Evolutionary conservation across 1,284 basidiomycete species (phyloP).

Genomic region (Peniophora sp.): DNA sequence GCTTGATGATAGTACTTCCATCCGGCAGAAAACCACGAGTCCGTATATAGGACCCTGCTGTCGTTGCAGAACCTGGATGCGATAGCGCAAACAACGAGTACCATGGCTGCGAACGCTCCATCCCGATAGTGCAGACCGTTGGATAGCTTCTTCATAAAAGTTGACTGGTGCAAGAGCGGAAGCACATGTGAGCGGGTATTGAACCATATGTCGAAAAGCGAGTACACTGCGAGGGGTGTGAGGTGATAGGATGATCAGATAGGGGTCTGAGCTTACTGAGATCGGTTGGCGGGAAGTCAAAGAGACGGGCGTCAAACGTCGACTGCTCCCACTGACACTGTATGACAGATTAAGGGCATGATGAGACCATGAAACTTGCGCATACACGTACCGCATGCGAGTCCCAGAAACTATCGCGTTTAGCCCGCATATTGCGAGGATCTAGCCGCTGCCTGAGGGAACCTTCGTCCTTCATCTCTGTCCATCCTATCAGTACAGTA

Average conservation of each 20-base stretch:
- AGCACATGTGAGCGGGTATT: conserved; percentile 45
- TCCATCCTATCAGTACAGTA: not conserved
- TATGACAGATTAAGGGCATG: no score
- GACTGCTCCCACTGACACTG: not conserved
- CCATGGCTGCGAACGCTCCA: conserved; percentile 56
- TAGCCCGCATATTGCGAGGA: conserved; percentile 7
- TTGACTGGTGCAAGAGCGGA: conserved; percentile 72
- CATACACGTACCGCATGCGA: no score
- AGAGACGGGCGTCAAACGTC: conserved; percentile 8
- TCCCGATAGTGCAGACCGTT: conserved; percentile 48
- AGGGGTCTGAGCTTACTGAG: conserved; percentile 21
- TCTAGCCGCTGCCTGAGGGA: no score
- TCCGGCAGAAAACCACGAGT: conserved; percentile 49
- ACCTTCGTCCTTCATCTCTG: no score
- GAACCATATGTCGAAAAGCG: conserved; percentile 68
- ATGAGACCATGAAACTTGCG: no score
- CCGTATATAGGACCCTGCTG: conserved; percentile 46
- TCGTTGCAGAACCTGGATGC: conserved; percentile 65
- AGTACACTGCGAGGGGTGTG: conserved; percentile 18
- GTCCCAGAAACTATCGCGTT: no score
- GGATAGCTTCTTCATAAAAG: conserved; percentile 55
- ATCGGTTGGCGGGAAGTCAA: conserved; percentile 51
- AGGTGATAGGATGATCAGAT: no score
- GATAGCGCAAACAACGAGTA: conserved; percentile 68
- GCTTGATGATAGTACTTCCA: conserved; percentile 70